These are phyloP conservation scores for Carex littledalei DNA, from an alignment of 176 grass and related monocot genomes.

Conservation along the genomic window DNA sequence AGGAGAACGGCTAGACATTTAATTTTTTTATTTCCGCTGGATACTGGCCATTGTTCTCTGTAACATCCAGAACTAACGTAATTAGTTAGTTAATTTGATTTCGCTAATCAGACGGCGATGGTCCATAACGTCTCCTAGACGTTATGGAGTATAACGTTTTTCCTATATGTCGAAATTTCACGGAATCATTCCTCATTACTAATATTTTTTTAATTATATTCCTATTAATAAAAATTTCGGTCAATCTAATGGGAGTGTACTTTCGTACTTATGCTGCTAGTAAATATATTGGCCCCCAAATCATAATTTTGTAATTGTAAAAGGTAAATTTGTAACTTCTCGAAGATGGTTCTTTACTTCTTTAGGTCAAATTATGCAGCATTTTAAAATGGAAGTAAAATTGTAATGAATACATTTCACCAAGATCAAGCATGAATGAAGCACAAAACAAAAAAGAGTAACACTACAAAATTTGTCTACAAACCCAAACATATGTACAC, in stretches of 20 bases:
- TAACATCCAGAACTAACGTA: too few species aligned
- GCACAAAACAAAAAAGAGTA: neutral
- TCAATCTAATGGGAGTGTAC: neutral
- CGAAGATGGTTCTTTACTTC: neutral
- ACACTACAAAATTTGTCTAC: conserved; percentile 17
- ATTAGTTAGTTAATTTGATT: too few species aligned
- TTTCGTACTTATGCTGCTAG: neutral
- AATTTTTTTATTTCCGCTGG: too few species aligned
- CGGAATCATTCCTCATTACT: too few species aligned
- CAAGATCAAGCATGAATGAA: neutral
- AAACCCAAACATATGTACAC: conserved; percentile 24
- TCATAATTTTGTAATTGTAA: neutral
- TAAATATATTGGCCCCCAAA: neutral
- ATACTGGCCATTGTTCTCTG: too few species aligned
- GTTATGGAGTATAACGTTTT: too few species aligned
- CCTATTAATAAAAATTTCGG: too few species aligned
- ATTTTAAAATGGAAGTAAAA: neutral
- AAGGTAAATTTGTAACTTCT: neutral
- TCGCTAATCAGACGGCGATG: too few species aligned
- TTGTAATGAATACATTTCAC: neutral
- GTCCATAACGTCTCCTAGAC: too few species aligned
- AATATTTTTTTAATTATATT: too few species aligned
- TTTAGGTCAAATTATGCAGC: neutral
- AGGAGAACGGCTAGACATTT: too few species aligned
- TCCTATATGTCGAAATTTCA: too few species aligned